Evolutionary conservation across 768 basidiomycete species (phyloP).

Genomic region (Pleurotus djamor): DNA sequence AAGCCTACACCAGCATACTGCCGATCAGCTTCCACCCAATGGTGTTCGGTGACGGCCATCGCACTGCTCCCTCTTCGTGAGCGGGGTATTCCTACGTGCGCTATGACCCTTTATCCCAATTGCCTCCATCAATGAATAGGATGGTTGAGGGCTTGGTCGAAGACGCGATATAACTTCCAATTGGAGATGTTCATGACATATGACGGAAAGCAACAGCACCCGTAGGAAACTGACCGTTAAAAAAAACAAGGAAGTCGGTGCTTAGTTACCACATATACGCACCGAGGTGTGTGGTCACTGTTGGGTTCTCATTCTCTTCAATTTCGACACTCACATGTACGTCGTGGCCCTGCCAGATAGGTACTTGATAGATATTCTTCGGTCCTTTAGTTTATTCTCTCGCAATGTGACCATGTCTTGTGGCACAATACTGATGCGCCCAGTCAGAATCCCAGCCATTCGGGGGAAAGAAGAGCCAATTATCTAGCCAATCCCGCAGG

Average conservation of each 20-base stretch:
- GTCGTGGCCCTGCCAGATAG: neutral
- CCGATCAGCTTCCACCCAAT: neutral
- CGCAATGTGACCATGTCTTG: neutral
- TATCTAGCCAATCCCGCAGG: no score
- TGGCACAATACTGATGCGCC: neutral
- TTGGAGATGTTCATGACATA: no score
- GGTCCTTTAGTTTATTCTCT: neutral
- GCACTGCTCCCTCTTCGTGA: neutral
- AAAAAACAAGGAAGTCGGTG: no score
- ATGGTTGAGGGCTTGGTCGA: neutral
- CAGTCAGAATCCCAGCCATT: no score
- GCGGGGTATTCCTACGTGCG: no score
- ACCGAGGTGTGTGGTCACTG: no score
- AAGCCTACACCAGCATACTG: neutral
- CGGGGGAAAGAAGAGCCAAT: no score
- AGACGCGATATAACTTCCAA: neutral
- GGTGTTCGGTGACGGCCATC: neutral
- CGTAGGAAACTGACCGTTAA: no score
- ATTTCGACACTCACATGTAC: neutral
- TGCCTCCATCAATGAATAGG: constrained; percentile 11
- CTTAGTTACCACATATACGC: no score
- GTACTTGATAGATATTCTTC: neutral
- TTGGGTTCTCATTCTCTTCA: no score
- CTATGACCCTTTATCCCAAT: neutral
- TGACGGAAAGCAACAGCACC: no score